These are phyloP conservation scores for Aspergillus sojae DNA, from an alignment of 2,329 filamentous ascomycete species.

Conservation along the genomic window DNA sequence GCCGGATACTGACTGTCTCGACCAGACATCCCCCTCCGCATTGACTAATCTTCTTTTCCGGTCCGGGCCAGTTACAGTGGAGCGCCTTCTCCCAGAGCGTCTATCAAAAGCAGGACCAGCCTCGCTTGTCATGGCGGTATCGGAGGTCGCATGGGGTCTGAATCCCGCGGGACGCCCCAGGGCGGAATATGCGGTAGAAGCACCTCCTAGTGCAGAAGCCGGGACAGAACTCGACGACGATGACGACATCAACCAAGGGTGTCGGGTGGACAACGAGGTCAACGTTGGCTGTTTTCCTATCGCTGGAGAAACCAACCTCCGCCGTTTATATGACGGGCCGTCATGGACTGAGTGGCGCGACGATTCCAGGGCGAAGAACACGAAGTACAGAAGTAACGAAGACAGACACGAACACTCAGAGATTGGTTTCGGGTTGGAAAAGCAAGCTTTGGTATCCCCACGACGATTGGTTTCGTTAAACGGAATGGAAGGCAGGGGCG, in stretches of 20 bases:
- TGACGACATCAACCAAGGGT: constrained; percentile 26
- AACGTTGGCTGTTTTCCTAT: constrained; percentile 14
- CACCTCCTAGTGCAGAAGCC: constrained; percentile 14
- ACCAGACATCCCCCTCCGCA: constrained; percentile 31
- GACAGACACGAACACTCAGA: background rate
- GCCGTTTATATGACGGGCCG: constrained; percentile 32
- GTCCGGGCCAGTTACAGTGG: constrained; percentile 33
- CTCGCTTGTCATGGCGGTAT: constrained; percentile 17
- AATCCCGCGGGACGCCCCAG: constrained; percentile 11
- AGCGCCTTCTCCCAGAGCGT: constrained; percentile 23
- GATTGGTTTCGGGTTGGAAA: too few species aligned
- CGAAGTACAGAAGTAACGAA: background rate
- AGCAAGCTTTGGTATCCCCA: too few species aligned
- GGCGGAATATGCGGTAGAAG: constrained; percentile 13
- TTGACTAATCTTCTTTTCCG: constrained; percentile 48
- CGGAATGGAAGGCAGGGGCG: background rate
- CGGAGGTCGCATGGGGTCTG: constrained; percentile 20
- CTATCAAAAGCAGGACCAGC: constrained; percentile 21
- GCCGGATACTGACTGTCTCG: constrained; percentile 18
- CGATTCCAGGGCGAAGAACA: constrained; percentile 24
- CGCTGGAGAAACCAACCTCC: constrained; percentile 36
- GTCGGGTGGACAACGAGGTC: constrained; percentile 2
- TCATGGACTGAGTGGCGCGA: constrained; percentile 36
- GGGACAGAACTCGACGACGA: constrained; percentile 25
- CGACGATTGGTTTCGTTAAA: background rate